Conservation (phyloP, 768 basidiomycete genomes). For the Leccinum subgranulosum region DNA sequence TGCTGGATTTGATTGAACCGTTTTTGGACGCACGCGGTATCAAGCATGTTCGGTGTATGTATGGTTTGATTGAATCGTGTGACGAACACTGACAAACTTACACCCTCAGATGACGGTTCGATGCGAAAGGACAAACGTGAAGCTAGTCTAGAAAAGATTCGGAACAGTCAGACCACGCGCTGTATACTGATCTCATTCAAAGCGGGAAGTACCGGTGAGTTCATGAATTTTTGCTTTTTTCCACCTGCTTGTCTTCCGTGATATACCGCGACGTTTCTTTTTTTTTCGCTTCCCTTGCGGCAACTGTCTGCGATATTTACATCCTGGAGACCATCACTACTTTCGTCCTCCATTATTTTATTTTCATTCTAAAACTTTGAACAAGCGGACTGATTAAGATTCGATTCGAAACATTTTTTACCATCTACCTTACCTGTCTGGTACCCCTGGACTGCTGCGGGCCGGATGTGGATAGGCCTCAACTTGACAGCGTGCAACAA, state of each 20-base stretch:
- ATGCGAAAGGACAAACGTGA: constrained; percentile 80
- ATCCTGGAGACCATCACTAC: background rate
- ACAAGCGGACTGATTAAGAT: constrained; percentile 14
- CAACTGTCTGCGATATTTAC: background rate
- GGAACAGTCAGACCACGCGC: constrained; percentile 48
- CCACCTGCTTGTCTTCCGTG: background rate
- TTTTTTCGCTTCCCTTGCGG: background rate
- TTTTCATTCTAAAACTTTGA: background rate
- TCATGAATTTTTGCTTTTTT: background rate
- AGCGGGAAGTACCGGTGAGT: constrained; percentile 85
- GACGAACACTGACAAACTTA: constrained; percentile 4
- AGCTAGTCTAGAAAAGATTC: constrained; percentile 70
- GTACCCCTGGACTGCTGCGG: background rate
- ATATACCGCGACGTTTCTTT: background rate
- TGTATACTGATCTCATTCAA: constrained; percentile 97
- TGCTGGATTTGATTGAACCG: constrained; percentile 84
- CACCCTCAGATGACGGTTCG: constrained; percentile 74
- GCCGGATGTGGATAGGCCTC: constrained; percentile 48
- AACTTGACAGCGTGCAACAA: constrained; percentile 94
- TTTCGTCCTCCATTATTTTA: background rate
- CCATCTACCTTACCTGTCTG: background rate
- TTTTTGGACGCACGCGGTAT: constrained; percentile 71
- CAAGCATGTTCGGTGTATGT: constrained; percentile 84
- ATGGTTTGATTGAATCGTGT: background rate
- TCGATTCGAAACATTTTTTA: background rate